Base-by-base conservation (phyloP, 2,329 filamentous ascomycete genomes). In the Leptographium flavum region DNA sequence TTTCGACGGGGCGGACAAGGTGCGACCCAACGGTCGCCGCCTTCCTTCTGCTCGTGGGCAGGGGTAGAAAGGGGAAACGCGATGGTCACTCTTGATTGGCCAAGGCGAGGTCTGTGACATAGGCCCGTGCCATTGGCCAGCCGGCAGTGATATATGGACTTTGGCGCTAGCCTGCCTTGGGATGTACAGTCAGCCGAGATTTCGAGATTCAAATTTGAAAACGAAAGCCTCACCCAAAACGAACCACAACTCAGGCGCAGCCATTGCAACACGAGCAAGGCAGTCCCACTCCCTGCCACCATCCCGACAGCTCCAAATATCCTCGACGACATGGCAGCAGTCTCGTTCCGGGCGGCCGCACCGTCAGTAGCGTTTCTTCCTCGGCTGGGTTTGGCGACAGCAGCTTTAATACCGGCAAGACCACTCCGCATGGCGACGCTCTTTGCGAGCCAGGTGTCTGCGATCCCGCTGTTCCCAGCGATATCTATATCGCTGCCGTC, bases 401-500 rank as follows among this genome's bases (percentile, higher is more conserved):
- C 25, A 2, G 28, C 31, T 25, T 23, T 40, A 37, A 31, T 49
- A 38, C 30, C 45, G 27, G 31, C 45, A 30, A 44, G 42, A 21
- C 42, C 50, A 7, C n/a, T 45, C 10, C 50, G 46, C 14, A 66
- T 66, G 48, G 58, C 65, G 7, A 62, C 63, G 1, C 50, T 71
- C 39, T 69, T 65, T 45, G 64, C 66, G 39, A 63, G 66, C 45
- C 66, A 68, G 50, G 58, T 69, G 46, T 62, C 66, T 31, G 27
- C 49, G 4, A 21, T 43, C 3, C 45, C 51, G 5, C 17, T 49
- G 11, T 56, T 66, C 50, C 63, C 70, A 43, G 71, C 69, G 52
- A 60, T 78, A 28, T 66, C 74, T 15, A 66, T 81, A 49, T 66
- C 76, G 7, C 62, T 82, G 43, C 80, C 83, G 6, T 73, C 74